These are phyloP conservation scores for Afroboletus lepidellus DNA, from an alignment of 1,284 basidiomycete species.

Conservation along the genomic window DNA sequence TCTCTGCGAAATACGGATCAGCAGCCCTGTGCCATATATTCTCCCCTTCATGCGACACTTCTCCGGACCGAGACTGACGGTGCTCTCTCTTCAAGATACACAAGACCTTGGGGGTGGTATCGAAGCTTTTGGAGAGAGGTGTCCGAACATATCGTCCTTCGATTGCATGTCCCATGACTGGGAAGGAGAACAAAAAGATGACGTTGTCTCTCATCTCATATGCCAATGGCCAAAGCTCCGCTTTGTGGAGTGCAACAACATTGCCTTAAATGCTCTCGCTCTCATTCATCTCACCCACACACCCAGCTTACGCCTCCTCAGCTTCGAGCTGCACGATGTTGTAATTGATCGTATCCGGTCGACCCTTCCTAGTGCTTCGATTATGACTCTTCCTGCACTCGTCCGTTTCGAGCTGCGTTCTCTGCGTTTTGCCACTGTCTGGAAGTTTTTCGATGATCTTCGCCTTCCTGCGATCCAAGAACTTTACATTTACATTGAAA, in stretches of 20 bases:
- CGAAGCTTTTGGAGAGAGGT: background rate
- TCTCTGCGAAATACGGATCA: background rate
- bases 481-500: background rate
- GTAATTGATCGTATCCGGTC: background rate
- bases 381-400: background rate
- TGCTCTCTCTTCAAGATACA: background rate
- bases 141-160: slow-evolving; percentile 1
- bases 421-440: background rate
- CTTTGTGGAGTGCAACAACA: background rate
- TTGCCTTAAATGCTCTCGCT: background rate
- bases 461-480: background rate
- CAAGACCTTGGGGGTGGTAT: background rate
- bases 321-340: background rate
- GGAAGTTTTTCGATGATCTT: slow-evolving; percentile 7
- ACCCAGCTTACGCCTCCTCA: background rate
- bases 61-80: background rate
- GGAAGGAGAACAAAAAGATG: background rate
- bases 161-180: background rate
- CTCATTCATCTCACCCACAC: slow-evolving; percentile 10
- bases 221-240: slow-evolving; percentile 11
- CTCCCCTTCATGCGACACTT: slow-evolving; percentile 4
- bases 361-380: no score
- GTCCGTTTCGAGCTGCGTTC: background rate
- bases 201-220: slow-evolving; percentile 3
- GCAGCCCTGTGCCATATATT: background rate